Evolutionary conservation across 2,329 filamentous ascomycete genomes (phyloP), one percentile per base, ranked within the genome.

Genomic region (Pseudodiploospora longispora): DNA sequence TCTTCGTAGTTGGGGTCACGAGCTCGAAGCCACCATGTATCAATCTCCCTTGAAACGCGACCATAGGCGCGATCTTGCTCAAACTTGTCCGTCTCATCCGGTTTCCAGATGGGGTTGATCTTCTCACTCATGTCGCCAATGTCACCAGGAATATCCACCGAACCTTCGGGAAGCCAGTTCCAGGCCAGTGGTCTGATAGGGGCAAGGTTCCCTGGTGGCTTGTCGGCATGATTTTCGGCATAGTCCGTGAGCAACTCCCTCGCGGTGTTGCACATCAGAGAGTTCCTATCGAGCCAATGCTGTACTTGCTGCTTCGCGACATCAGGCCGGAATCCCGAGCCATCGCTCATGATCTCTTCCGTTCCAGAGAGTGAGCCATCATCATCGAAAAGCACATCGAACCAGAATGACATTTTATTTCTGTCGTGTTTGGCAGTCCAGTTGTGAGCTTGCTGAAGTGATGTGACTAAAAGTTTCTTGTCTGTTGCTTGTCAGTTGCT

Each of bases 391-490:
- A 84, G 63, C 29, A 83, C 76, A 43, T 80, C 76, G 44, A 76
- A 77, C 80, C 80, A 84, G 48, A 84, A 83, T 0, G 75, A 71
- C 78, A 83, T 83, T 58, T 84, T 84, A 60, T 83, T 83, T 32
- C 80, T 68, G 54, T 83, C 80, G 53, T 83, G 80, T 49, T 82
- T 82, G 44, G 80, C 79, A 1, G 78, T 81, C 78, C 80, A 83
- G 58, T 84, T 84, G 52, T 83, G 80, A 2, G 78, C 76, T 57
- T 83, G 79, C 54, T 84, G 80, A 9, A 84, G 62, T 3, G 76
- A 78, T 0, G 80, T 83, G 2, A 84, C 79, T 2, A 84, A 66
- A 1, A 84, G 64, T 54, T 82, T 83, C 52, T 84, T 83, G 59
- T 80, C 78, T 82, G 43, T 5, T n/a, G 10, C 7, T 34, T 4